These are phyloP conservation scores for Sphagnum contortum DNA, from an alignment of 225 moss, liverwort and hornwort species.

Conservation along the genomic window DNA sequence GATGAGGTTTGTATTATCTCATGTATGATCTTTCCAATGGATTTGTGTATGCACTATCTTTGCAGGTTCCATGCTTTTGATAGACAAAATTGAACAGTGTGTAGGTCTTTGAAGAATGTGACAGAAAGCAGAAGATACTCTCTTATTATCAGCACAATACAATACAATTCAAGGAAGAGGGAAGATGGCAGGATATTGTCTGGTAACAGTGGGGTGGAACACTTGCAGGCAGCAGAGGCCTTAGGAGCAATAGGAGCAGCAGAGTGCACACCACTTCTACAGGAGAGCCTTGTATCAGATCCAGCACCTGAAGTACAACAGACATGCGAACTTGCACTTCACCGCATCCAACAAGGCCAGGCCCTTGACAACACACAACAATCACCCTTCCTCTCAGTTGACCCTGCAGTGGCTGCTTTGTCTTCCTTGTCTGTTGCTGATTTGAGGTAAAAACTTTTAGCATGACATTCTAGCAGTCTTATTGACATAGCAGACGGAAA, in stretches of 20 bases:
- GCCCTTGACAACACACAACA: slow-evolving; percentile 30
- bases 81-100: no score
- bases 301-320: slow-evolving; percentile 87
- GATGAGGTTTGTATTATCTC: no score
- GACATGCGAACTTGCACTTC: slow-evolving; percentile 84
- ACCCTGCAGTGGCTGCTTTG: slow-evolving; percentile 66
- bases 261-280: slow-evolving; percentile 46
- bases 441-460: slow-evolving; percentile 31
- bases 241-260: slow-evolving; percentile 69
- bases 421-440: slow-evolving; percentile 50
- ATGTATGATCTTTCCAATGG: no score
- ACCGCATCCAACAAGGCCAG: slow-evolving; percentile 58
- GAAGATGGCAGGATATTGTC: not conserved
- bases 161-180: not conserved
- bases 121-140: no score
- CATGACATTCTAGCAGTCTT: no score
- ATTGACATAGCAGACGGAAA: no score
- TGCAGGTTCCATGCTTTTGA: no score
- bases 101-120: no score
- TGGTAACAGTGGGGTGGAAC: not conserved
- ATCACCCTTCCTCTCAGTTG: slow-evolving; percentile 82
- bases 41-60: no score
- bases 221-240: slow-evolving; percentile 72
- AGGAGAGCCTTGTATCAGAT: slow-evolving; percentile 46
- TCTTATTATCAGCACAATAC: no score